These are phyloP conservation scores for Aspergillus ostianus DNA, from an alignment of 495 filamentous ascomycete species.

Conservation along the genomic window DNA sequence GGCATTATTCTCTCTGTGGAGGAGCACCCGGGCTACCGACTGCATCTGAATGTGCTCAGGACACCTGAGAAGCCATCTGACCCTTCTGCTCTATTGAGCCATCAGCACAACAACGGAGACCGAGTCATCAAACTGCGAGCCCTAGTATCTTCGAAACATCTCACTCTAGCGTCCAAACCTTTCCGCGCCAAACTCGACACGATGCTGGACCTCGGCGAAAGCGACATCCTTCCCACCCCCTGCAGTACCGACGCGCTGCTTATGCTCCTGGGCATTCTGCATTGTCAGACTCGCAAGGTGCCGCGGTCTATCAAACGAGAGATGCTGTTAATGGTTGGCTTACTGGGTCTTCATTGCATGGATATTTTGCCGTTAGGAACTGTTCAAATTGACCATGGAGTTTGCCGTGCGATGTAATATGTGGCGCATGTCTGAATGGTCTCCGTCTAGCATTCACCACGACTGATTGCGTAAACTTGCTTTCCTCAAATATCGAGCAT, in stretches of 20 bases:
- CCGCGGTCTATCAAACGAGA: slow-evolving; percentile 37
- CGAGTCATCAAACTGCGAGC: slow-evolving; percentile 21
- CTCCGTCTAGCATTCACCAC: too few species aligned
- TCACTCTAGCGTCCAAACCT: slow-evolving; percentile 39
- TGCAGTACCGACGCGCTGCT: slow-evolving; percentile 32
- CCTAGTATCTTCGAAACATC: slow-evolving; percentile 42
- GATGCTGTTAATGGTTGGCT: slow-evolving; percentile 38
- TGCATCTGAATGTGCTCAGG: slow-evolving; percentile 1
- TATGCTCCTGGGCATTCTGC: slow-evolving; percentile 48
- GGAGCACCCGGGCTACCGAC: not conserved
- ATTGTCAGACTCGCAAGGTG: slow-evolving; percentile 40
- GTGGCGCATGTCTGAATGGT: not conserved
- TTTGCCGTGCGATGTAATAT: slow-evolving; percentile 2
- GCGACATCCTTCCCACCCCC: slow-evolving; percentile 10
- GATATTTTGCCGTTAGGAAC: slow-evolving; percentile 15
- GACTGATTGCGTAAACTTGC: too few species aligned
- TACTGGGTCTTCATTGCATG: slow-evolving; percentile 33
- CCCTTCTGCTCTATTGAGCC: too few species aligned
- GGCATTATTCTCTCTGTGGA: slow-evolving; percentile 13
- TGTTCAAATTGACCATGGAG: slow-evolving; percentile 7
- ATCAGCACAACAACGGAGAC: too few species aligned
- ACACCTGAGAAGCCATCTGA: too few species aligned
- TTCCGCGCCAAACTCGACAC: slow-evolving; percentile 24
- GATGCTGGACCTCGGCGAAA: slow-evolving; percentile 8
- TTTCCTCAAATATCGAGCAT: too few species aligned